These are phyloP conservation scores for Lasiodiplodia sp. DNA, from an alignment of 2,329 filamentous ascomycete genomes.

Conservation along the genomic window DNA sequence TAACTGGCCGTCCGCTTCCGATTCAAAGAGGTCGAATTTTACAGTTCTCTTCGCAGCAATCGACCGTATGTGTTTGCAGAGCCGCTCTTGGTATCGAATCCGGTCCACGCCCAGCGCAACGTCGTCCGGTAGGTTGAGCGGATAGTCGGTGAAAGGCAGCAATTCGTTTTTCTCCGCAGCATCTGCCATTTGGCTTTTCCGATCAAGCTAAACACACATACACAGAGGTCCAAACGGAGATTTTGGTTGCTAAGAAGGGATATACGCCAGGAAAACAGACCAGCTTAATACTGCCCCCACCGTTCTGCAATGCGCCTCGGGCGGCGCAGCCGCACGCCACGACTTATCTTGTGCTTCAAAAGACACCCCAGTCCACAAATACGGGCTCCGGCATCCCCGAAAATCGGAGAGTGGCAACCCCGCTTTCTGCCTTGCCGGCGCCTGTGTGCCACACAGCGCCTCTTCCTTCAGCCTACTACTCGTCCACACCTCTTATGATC, in stretches of 20 bases:
- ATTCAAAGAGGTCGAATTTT: background rate
- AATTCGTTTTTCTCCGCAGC: background rate
- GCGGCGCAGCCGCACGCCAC: background rate
- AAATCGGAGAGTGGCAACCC: background rate
- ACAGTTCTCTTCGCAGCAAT: slow-evolving; percentile 5
- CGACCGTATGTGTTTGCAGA: background rate
- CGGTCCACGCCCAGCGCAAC: background rate
- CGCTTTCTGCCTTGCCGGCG: slow-evolving; percentile 18
- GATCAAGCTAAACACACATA: background rate
- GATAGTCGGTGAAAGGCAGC: background rate
- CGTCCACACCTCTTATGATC: slow-evolving; percentile 15
- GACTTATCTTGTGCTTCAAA: background rate
- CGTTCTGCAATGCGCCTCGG: background rate
- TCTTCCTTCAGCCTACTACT: background rate
- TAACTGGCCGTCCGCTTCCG: background rate
- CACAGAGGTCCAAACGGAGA: background rate
- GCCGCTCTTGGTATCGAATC: background rate
- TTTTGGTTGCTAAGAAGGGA: background rate
- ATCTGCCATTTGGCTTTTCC: background rate
- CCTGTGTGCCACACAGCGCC: background rate
- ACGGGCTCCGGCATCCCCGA: background rate
- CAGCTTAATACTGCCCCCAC: background rate
- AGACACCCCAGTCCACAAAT: background rate
- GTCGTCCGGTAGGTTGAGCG: background rate
- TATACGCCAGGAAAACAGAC: background rate